Base-by-base conservation (phyloP, 1,139 yeast genomes). In the Kurtzmaniella quercitrusa region DNA sequence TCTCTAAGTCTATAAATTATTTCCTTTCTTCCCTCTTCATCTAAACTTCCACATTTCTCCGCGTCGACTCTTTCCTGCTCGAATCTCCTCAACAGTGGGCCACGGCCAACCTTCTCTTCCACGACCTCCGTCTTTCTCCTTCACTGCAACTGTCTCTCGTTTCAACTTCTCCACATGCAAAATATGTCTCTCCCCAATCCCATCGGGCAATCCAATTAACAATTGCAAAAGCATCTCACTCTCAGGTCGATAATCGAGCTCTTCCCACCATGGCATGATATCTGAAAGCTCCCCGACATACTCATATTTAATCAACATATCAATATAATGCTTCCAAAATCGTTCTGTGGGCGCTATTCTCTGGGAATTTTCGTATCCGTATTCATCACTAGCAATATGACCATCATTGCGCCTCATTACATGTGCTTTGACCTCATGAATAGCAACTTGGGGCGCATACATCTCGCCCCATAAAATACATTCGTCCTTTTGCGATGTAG, bases 401-500 rank as follows among this genome's bases (percentile, higher is more conserved):
- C 53, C 20, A 45, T 54, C 49, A 36, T 62, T 54, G 49, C 68
- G 39, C 47, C 65, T 53, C 63, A 59, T 44, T 41, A 61, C 64
- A 38, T 63, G 45, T 18, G 49, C 56, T 45, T 76, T 72, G 58
- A 82, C 79, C 54, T 83, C 87, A 36, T 67, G 72, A 5, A 81
- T 70, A 0, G 86, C 82, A 14, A 81, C 66, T 49, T 82, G 88
- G 1, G 84, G 69, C 0, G 89, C 86, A 45, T 62, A 74, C 28
- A 74, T 47, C 1, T 64, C 65, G 3, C 65, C 77, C 85, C 86
- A 80, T 3, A 53, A 38, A 14, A 61, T 50, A 1, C 54, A 46
- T 2, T 53, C 52, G 1, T 52, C 43, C 7, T 47, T 43, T 1
- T 50, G 48, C 5, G 50, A 46, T 18, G 52, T 48, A 7, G 41